Evolutionary conservation across 208 protist genomes (phyloP), one percentile per base, ranked within the genome.

Genomic region (Crithidia expoeki): DNA sequence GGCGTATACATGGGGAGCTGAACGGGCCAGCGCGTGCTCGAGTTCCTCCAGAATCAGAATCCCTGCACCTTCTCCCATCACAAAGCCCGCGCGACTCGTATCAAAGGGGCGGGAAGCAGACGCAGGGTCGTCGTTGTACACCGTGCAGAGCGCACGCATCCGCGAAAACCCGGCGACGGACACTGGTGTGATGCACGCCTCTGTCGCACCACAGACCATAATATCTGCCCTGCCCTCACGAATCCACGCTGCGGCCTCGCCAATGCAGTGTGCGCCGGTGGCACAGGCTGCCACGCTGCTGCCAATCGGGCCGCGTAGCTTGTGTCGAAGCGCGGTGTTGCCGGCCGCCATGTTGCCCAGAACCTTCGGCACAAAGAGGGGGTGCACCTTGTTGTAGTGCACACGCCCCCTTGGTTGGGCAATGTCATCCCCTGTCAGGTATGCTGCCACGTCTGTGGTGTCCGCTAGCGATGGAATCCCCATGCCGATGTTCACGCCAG

Each of bases 331-430:
- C 19, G 91, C 85, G 44, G 98, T 85, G 19, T 88, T 72, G 19
- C 97, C 98, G 12, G 96, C 87, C 11, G 93, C 89, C 86, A 98
- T 98, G 83, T 99, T 99, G n/a, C 97, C 95, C 19, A 99, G 74
- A 25, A 99, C 98, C 64, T 96, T 94, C 4, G 98, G 98, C 19
- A 99, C 88, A 71, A 99, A 99, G 40, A 96, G 87, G 2, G 97
- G 96, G 60, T 88, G 85, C 57, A 99, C 80, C 44, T 60, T 83
- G 72, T 82, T 86, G 56, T 87, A 78, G 40, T 86, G 78, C 58
- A 74, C 28, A 47, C 40, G 47, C 6, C 57, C 70, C 9, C 10
- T 23, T 0, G 63, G 23, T 40, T 30, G 25, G 57, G 50, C 58
- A 2, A 58, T 49, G 38, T 58, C 46, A 28, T 56, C 68, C 0